These are phyloP conservation scores for Aspergillus spinulosporus DNA, from an alignment of 2,329 filamentous ascomycete species.

Conservation along the genomic window DNA sequence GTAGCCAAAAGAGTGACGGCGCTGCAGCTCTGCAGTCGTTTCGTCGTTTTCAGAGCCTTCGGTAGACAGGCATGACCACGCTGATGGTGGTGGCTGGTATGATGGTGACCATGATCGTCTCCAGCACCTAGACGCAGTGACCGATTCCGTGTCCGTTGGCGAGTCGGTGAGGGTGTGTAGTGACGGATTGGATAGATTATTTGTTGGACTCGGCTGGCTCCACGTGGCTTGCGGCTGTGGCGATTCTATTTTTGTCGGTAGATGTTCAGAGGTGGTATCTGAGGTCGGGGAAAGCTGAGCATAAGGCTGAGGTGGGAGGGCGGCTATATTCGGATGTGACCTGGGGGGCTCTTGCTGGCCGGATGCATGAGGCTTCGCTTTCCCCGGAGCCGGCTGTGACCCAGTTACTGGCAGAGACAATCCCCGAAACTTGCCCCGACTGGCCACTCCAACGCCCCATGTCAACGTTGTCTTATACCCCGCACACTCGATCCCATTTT, in stretches of 20 bases:
- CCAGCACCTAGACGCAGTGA: background rate
- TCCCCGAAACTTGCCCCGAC: conserved; percentile 88
- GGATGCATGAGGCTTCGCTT: conserved; percentile 16
- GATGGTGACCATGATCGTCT: background rate
- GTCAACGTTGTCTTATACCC: conserved; percentile 97
- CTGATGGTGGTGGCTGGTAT: conserved; percentile 2
- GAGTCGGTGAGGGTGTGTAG: conserved; percentile 2
- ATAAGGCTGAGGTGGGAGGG: background rate
- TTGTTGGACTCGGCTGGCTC: background rate
- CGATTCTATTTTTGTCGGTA: background rate
- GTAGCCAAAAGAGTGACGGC: conserved; percentile 8
- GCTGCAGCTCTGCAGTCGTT: background rate
- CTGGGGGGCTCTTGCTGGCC: background rate
- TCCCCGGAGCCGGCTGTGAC: conserved; percentile 36
- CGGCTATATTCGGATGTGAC: background rate
- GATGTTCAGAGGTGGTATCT: conserved; percentile 14
- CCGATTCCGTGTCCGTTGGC: conserved; percentile 1
- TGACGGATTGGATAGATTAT: background rate
- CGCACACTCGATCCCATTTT: conserved; percentile 87
- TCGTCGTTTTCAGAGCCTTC: conserved; percentile 6
- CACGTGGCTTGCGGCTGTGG: background rate
- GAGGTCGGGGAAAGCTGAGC: conserved; percentile 9
- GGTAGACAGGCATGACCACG: background rate
- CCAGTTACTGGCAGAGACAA: conserved; percentile 69
- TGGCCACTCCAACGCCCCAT: conserved; percentile 94